A percentile compares a stretch with the other conserved stretches of the same genome.
These are phyloP conservation scores for Collybiopsis confluens DNA, from an alignment of 768 basidiomycete species.

Conservation along the genomic window DNA sequence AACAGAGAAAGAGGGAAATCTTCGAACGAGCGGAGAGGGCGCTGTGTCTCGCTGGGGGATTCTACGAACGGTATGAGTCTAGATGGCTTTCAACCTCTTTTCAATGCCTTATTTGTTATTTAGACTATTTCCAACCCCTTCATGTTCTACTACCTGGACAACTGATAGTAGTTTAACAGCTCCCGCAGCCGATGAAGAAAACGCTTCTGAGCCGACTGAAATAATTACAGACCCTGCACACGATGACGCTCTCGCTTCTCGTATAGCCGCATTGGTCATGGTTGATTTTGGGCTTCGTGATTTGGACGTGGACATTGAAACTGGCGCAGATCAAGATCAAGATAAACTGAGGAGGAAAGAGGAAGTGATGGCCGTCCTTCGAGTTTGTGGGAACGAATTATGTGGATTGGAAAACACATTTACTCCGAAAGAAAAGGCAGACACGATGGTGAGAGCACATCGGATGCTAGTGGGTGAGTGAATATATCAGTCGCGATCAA, in stretches of 20 bases:
- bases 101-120: neutral
- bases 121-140: constrained; percentile 42
- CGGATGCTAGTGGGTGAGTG: constrained; percentile 78
- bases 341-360: constrained; percentile 20
- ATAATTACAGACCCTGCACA: constrained; percentile 66
- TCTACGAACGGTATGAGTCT: constrained; percentile 75
- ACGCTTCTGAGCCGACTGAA: neutral
- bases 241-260: constrained; percentile 84
- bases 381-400: constrained; percentile 73
- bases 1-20: constrained; percentile 34
- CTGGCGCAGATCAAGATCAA: constrained; percentile 7
- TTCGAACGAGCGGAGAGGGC: constrained; percentile 73
- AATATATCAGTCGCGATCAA: neutral
- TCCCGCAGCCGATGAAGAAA: neutral
- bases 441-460: constrained; percentile 78
- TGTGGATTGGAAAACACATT: constrained; percentile 35
- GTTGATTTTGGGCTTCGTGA: constrained; percentile 86
- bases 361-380: constrained; percentile 60
- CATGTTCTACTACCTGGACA: constrained; percentile 11
- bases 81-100: constrained; percentile 21
- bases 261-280: constrained; percentile 89
- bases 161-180: neutral
- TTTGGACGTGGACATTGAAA: constrained; percentile 77
- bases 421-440: constrained; percentile 75
- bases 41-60: constrained; percentile 49